Conservation (phyloP, 345 rosid genomes). For the Salix exigua region DNA sequence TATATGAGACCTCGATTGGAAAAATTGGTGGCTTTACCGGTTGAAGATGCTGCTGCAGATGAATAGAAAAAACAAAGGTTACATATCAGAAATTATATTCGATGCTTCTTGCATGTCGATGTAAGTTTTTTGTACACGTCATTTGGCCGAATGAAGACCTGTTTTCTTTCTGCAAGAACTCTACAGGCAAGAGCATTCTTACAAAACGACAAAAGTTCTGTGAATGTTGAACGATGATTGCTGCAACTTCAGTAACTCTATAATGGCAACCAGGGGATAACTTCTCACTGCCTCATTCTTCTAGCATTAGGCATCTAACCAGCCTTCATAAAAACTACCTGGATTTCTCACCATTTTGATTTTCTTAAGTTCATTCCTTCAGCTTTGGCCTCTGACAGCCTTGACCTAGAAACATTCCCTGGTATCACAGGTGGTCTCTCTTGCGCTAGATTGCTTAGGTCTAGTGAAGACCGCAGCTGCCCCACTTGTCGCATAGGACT, state of each 20-base stretch:
- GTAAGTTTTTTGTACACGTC: slow-evolving; percentile 32
- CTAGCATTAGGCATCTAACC: neutral
- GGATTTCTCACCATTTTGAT: slow-evolving; percentile 46
- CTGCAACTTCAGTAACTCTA: slow-evolving; percentile 24
- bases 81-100: neutral
- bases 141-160: slow-evolving; percentile 9
- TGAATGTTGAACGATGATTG: slow-evolving; percentile 18
- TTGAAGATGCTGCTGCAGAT: neutral
- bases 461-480: slow-evolving; percentile 24
- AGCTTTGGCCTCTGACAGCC: slow-evolving; percentile 52
- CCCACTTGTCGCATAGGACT: slow-evolving; percentile 45
- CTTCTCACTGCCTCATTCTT: slow-evolving; percentile 8
- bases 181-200: slow-evolving; percentile 12
- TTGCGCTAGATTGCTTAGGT: slow-evolving; percentile 26
- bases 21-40: slow-evolving; percentile 19
- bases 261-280: slow-evolving; percentile 10
- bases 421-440: slow-evolving; percentile 58
- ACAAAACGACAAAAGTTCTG: slow-evolving; percentile 4
- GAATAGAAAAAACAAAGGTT: neutral
- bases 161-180: neutral
- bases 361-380: slow-evolving; percentile 54
- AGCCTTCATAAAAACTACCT: slow-evolving; percentile 1
- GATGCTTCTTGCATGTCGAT: slow-evolving; percentile 17
- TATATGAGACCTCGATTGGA: slow-evolving; percentile 17
- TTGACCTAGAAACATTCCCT: slow-evolving; percentile 49